A percentile compares a stretch with the other conserved stretches of the same genome.
Conservation (phyloP, 2,329 filamentous ascomycete species). For the Fusarium sp. region DNA sequence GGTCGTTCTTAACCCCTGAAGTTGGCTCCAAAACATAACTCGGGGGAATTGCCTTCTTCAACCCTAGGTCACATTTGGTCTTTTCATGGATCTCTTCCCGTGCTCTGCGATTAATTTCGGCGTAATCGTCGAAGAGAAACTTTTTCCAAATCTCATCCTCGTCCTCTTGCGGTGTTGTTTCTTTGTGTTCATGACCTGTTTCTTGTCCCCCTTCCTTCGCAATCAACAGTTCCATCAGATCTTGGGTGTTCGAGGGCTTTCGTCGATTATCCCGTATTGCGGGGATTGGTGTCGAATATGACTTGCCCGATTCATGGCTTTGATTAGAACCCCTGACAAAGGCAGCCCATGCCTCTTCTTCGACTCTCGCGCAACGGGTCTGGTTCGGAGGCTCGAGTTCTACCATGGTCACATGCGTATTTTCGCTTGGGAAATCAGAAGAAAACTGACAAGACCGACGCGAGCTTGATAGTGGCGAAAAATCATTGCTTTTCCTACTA, state of each 20-base stretch:
- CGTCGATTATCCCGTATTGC: conserved; percentile 1
- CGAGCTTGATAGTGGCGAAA: neutral
- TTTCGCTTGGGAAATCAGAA: neutral
- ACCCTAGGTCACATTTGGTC: conserved; percentile 26
- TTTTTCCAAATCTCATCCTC: conserved; percentile 47
- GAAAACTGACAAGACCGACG: neutral
- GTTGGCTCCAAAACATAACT: conserved; percentile 37
- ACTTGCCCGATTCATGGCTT: neutral
- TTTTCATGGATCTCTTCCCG: conserved; percentile 36
- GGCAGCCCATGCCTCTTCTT: neutral
- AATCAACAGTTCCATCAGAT: conserved; percentile 38
- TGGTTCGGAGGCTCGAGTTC: neutral
- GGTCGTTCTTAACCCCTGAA: conserved; percentile 7
- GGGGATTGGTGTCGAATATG: conserved; percentile 7
- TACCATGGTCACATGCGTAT: neutral
- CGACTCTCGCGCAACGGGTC: neutral
- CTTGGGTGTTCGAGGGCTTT: conserved; percentile 21
- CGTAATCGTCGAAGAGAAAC: conserved; percentile 42
- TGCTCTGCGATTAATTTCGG: conserved; percentile 37
- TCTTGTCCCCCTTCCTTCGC: conserved; percentile 16
- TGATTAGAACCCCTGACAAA: neutral
- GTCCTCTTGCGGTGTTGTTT: conserved; percentile 24
- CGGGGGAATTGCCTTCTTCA: neutral
- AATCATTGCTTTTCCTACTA: neutral
- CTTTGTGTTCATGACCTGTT: neutral